Base-by-base conservation (phyloP, 768 basidiomycete genomes). In the Amanita subjunquillea region DNA sequence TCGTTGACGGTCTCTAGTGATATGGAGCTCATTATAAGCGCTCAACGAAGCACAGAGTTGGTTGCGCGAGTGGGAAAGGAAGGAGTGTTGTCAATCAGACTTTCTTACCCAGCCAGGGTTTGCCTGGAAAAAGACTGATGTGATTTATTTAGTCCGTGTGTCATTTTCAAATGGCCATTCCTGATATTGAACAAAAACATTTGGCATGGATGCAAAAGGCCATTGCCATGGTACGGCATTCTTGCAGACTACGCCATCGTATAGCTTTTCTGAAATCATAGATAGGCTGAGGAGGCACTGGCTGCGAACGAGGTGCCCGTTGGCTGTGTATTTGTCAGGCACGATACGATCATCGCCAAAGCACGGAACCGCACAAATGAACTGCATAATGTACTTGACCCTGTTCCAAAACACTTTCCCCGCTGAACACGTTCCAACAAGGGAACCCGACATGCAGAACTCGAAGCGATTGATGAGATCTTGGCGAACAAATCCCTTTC, bases 371-470 rank as follows among this genome's bases (percentile, higher is more conserved):
- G 92, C 53, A 99, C 96, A 2, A 99, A 97, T 63, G 85, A 97
- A 65, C 80, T 95, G 42, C 75, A 85, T 43, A 97, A 99, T 71
- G 94, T 93, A 69, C 2, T 25, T 34, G 4, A 15, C 22, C n/a
- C 20, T 10, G 10, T 22, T 49, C 36, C 48, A 44, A 50, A 15
- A 29, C 43, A 41, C 51, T 56, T 20, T 13, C 45, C 43, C 45
- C 56, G 15, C 44, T 30, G 29, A 46, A 46, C 12, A 44, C 23
- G 29, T 40, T 48, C 22, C 52, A 59, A 97, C 52, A 58, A 97
- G 94, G 94, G 93, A 0, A 98, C 95, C 8, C 78, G 95, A 48
- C 96, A 99, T 61, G 95, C 96, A 36, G 96, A 99, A 67, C 81
- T 99, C 22, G 96, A 96, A 66, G 94, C 95, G 1, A 92, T 98